Evolutionary conservation across 108 stramenopile genomes (phyloP), one percentile per base, ranked within the genome.

Genomic region (Fragilaria crotonensis): DNA sequence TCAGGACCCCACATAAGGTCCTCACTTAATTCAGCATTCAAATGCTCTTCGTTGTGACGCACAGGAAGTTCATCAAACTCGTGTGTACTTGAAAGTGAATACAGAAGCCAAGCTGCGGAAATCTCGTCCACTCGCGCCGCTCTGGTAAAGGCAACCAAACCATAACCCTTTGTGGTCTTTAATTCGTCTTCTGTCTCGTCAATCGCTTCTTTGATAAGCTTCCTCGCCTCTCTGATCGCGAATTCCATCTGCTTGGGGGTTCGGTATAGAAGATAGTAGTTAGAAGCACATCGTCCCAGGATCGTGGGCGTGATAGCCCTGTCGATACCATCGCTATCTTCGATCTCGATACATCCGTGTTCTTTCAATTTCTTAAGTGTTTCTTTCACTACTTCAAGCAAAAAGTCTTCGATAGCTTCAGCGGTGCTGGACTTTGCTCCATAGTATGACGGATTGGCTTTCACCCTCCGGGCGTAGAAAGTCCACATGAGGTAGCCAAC

Each of bases 11-110:
- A 96, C 26, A 76, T 86, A 32, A 97, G 52, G 2, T 56, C 49
- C 54, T 75, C 70, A 51, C 93, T 94, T 11, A 99, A 76, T 46
- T 97, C 93, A 33, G 73, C 84, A 65, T 99, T 99, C 53, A 96
- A 65, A 25, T 67, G 56, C 54, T 99, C 99, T 63, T 99, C 97
- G 60, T 98, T 98, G 81, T 98, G 99, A 17, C 99, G 81, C 51
- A 98, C 97, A 9, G 99, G 99, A 11, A 98, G 70, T 65, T 99
- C 97, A 63, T 84, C 77, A 54, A 95, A 98, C 66, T 99, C 99
- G 63, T 85, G 76, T 5, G 96, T 95, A 25, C 62, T 71, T 23
- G 75, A 80, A 4, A 98, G 62, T 28, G 75, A 50, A 45, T 79
- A 77, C 4, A 96, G 48, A 18, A 95, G 62, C 71, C 76, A 76